A percentile compares a stretch with the other conserved stretches of the same genome.
Conservation (phyloP, 2,329 filamentous ascomycete species). For the Didymosphaeria variabile region DNA sequence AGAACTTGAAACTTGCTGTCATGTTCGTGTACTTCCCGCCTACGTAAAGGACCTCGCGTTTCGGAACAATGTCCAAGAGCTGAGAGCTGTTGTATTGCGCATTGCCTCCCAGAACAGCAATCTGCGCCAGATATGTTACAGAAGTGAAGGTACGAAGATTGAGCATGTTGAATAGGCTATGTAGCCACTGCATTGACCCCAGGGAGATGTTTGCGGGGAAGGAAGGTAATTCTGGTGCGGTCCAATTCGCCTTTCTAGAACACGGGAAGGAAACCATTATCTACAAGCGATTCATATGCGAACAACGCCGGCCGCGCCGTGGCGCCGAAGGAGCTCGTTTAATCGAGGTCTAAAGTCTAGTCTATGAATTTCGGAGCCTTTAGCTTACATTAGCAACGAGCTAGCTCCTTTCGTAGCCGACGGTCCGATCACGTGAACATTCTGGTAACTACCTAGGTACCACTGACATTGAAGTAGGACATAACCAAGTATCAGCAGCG, state of each 20-base stretch:
- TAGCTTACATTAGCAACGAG: neutral
- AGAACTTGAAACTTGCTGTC: slow-evolving; percentile 17
- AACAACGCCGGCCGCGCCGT: neutral
- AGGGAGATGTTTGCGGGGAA: slow-evolving; percentile 10
- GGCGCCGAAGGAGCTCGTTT: slow-evolving; percentile 10
- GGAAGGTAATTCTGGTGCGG: neutral
- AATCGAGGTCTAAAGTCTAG: slow-evolving; percentile 7
- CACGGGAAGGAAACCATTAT: slow-evolving; percentile 1
- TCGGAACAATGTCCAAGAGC: slow-evolving; percentile 23
- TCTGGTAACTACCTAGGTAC: neutral
- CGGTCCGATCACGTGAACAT: neutral
- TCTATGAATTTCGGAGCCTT: neutral
- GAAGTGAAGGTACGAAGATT: slow-evolving; percentile 21
- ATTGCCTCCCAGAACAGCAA: slow-evolving; percentile 17
- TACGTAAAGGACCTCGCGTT: slow-evolving; percentile 34
- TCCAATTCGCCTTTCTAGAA: neutral
- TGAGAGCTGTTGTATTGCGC: slow-evolving; percentile 20
- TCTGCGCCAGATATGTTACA: slow-evolving; percentile 19
- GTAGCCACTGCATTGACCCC: slow-evolving; percentile 2
- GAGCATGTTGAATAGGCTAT: slow-evolving; percentile 17
- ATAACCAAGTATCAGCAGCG: too few species aligned
- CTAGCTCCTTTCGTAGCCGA: neutral
- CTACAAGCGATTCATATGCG: slow-evolving; percentile 3
- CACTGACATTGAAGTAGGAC: too few species aligned
- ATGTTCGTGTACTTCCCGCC: slow-evolving; percentile 35